phyloP scores from a whole-genome alignment of 192 early-diverging fungal genomes.

The Radiomyces spectabilis region DNA sequence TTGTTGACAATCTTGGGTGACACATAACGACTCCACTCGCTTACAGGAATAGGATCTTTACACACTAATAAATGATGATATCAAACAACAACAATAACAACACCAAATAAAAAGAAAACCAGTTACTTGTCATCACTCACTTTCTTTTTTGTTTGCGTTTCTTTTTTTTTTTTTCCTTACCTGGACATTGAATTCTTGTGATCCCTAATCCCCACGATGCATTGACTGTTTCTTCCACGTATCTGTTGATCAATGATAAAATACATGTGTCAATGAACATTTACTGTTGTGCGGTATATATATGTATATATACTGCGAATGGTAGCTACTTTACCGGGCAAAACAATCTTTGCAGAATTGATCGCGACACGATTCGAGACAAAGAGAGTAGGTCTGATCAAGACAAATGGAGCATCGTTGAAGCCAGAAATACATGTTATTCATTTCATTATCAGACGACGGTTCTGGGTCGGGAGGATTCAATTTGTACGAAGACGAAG shows the following conservation, averaged over 20 bases:
- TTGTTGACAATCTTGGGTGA: slow-evolving; percentile 31
- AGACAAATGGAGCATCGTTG: slow-evolving; percentile 30
- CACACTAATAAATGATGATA: slow-evolving; percentile 27
- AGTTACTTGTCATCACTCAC: background rate
- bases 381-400: slow-evolving; percentile 22
- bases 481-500: background rate
- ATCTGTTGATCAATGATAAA: slow-evolving; percentile 7
- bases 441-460: slow-evolving; percentile 10
- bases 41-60: slow-evolving; percentile 35
- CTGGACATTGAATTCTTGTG: slow-evolving; percentile 48
- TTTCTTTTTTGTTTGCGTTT: background rate
- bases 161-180: slow-evolving; percentile 6
- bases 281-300: background rate
- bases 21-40: slow-evolving; percentile 54
- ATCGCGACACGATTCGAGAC: slow-evolving; percentile 25
- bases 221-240: slow-evolving; percentile 48
- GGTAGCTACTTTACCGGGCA: slow-evolving; percentile 10
- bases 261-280: too few species aligned
- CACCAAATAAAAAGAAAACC: background rate
- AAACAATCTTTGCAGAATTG: slow-evolving; percentile 31
- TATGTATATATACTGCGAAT: background rate
- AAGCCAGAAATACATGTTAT: slow-evolving; percentile 27
- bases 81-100: background rate
- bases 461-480: background rate
- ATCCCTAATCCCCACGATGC: slow-evolving; percentile 50